Conservation (phyloP, 73 alveolate genomes). For the Tetrahymena borealis region DNA sequence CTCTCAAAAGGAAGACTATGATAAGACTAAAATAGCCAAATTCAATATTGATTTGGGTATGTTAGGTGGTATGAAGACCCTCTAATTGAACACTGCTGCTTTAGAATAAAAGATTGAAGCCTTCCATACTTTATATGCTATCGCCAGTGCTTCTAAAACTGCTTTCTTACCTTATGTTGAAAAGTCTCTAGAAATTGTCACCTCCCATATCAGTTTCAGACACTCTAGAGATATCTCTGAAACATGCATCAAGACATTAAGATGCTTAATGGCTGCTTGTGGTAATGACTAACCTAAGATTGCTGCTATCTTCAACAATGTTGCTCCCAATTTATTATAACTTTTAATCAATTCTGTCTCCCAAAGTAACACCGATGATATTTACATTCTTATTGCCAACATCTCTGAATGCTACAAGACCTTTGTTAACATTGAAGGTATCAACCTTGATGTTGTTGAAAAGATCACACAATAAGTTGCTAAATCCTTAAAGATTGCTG, state of each 20-base stretch:
- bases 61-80: conserved; percentile 23
- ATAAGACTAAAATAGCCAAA: conserved; percentile 8
- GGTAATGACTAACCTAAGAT: background rate
- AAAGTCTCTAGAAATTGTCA: background rate
- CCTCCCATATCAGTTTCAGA: conserved; percentile 5
- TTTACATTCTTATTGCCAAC: background rate
- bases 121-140: conserved; percentile 23
- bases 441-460: background rate
- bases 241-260: background rate
- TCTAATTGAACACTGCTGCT: conserved; percentile 28
- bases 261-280: background rate
- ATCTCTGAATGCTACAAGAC: background rate
- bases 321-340: background rate
- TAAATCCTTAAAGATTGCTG: background rate
- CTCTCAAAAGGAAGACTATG: background rate
- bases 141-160: conserved; percentile 23
- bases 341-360: background rate
- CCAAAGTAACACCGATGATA: background rate
- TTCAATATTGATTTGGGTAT: conserved; percentile 27
- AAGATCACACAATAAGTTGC: background rate
- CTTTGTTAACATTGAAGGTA: background rate
- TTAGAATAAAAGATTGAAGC: conserved; percentile 42
- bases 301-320: background rate
- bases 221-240: conserved; percentile 27
- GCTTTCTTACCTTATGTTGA: conserved; percentile 29